Evolutionary conservation across 2,329 filamentous ascomycete genomes (phyloP).

Genomic region (Pseudocercospora vitis): DNA sequence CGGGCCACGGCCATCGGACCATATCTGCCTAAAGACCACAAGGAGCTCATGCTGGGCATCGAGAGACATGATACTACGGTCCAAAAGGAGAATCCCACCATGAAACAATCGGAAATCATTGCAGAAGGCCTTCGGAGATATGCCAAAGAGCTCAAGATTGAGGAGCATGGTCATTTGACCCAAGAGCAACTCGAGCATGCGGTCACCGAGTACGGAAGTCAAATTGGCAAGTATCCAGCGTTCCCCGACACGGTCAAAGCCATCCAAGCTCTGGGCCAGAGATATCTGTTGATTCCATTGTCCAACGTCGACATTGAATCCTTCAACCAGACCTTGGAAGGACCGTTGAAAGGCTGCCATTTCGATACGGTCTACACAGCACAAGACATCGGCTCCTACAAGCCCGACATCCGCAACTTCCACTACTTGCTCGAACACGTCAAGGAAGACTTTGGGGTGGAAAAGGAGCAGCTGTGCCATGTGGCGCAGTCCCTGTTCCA

Average conservation of each 20-base stretch:
- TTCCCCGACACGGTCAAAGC: slow-evolving; percentile 60
- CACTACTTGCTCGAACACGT: slow-evolving; percentile 61
- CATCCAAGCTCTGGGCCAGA: slow-evolving; percentile 49
- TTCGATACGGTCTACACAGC: slow-evolving; percentile 70
- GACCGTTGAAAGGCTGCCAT: slow-evolving; percentile 53
- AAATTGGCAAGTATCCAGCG: slow-evolving; percentile 56
- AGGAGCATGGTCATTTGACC: slow-evolving; percentile 50
- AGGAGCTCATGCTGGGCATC: slow-evolving; percentile 46
- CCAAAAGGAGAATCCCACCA: slow-evolving; percentile 55
- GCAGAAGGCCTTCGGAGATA: slow-evolving; percentile 36
- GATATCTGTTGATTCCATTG: slow-evolving; percentile 61
- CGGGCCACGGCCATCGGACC: slow-evolving; percentile 49
- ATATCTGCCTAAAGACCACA: slow-evolving; percentile 47
- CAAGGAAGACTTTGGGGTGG: slow-evolving; percentile 56
- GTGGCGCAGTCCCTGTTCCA: slow-evolving; percentile 67
- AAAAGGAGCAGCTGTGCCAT: slow-evolving; percentile 61
- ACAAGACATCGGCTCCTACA: slow-evolving; percentile 70
- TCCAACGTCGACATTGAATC: slow-evolving; percentile 60
- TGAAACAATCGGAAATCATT: slow-evolving; percentile 60
- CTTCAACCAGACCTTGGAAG: slow-evolving; percentile 51
- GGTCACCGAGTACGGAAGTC: slow-evolving; percentile 52
- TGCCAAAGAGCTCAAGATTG: slow-evolving; percentile 44
- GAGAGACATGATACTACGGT: slow-evolving; percentile 51
- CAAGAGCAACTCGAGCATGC: slow-evolving; percentile 46
- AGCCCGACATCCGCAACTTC: slow-evolving; percentile 66